Conservation (phyloP, 495 filamentous ascomycete genomes). For the Neurospora sp. region DNA sequence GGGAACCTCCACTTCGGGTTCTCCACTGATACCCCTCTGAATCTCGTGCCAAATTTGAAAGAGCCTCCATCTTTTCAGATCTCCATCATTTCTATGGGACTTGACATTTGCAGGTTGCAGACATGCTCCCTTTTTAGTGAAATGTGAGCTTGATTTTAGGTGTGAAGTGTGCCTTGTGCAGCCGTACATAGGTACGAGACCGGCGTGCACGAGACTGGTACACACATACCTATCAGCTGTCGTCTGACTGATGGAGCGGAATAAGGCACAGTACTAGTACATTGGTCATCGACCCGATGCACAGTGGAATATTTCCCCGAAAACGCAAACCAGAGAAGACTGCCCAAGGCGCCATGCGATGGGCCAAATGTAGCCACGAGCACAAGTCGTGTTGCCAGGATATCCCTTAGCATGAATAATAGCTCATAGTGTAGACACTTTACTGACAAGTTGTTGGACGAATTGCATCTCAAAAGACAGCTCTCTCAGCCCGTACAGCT, state of each 20-base stretch:
- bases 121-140: not conserved
- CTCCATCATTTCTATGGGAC: not conserved
- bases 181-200: not conserved
- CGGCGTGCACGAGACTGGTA: not conserved
- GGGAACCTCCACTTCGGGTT: not conserved
- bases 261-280: not conserved
- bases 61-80: not conserved
- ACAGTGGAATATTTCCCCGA: not conserved
- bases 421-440: not conserved
- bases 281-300: not conserved
- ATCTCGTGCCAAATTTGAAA: not conserved
- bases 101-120: not conserved
- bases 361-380: not conserved
- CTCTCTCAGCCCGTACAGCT: not conserved
- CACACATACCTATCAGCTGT: not conserved
- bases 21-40: not conserved
- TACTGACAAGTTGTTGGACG: not conserved
- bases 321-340: not conserved
- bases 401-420: not conserved
- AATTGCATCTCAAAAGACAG: not conserved
- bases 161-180: not conserved
- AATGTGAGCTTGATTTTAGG: not conserved
- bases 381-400: not conserved
- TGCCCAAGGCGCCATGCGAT: not conserved
- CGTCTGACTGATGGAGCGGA: not conserved